These are phyloP conservation scores for Gracilaria gracilis DNA, from an alignment of 23 red algal genomes.

Conservation along the genomic window DNA sequence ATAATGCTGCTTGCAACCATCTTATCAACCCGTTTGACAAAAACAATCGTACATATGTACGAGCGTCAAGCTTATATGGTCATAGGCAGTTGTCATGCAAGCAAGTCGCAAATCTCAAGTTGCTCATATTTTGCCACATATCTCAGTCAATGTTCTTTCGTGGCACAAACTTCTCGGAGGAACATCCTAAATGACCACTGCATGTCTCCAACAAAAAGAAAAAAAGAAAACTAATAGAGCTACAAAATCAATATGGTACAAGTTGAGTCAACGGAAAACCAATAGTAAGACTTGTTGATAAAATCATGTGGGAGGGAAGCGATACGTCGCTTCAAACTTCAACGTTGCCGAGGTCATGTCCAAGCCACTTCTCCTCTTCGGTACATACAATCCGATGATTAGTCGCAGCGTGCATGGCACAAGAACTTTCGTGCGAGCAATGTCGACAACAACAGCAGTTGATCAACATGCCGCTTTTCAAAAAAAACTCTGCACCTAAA, in stretches of 20 bases:
- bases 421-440: neutral
- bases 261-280: conserved; percentile 4
- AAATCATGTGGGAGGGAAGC: conserved; percentile 3
- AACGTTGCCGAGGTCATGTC: neutral
- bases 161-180: neutral
- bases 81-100: neutral
- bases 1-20: neutral
- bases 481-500: neutral
- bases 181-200: neutral
- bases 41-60: no score
- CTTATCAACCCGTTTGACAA: neutral
- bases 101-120: neutral
- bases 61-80: no score
- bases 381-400: neutral
- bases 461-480: neutral
- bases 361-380: neutral
- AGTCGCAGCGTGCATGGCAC: neutral
- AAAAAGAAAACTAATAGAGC: no score
- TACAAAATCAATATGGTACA: conserved; percentile 17
- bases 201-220: neutral
- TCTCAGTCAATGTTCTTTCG: neutral
- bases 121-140: neutral
- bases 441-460: neutral
- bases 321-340: neutral
- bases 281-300: conserved; percentile 21